phyloP scores from a whole-genome alignment of 805 yeast species.

The Maudiozyma serrabonitensis region DNA sequence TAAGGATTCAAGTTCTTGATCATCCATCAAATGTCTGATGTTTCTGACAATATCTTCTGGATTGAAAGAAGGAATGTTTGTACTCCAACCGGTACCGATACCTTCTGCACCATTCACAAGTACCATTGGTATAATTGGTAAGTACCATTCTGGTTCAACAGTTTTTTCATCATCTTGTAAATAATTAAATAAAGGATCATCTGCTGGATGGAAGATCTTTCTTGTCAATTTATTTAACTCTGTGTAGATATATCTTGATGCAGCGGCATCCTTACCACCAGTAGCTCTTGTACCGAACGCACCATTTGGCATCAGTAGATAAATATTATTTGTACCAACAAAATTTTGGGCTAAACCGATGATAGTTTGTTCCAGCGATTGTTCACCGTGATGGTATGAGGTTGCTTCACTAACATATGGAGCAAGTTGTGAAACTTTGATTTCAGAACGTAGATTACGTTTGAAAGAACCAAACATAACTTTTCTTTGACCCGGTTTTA shows the following conservation, averaged over 20 bases:
- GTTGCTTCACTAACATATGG: conserved; percentile 86
- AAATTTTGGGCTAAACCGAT: conserved; percentile 92
- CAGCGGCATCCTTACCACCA: conserved; percentile 98
- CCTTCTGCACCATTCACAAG: conserved; percentile 95
- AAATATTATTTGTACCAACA: conserved; percentile 84
- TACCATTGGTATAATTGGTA: conserved; percentile 92
- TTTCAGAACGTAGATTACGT: conserved; percentile 61
- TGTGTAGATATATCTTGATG: conserved; percentile 92
- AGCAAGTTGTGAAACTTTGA: conserved; percentile 83
- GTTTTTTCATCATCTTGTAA: conserved; percentile 87
- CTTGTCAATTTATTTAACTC: conserved; percentile 69
- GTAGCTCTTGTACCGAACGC: conserved; percentile 91
- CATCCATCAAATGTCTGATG: conserved; percentile 61
- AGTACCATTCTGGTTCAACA: conserved; percentile 92
- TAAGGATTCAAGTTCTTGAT: conserved; percentile 63
- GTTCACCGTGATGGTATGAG: conserved; percentile 94
- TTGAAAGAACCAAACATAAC: conserved; percentile 82
- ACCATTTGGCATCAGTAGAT: conserved; percentile 82
- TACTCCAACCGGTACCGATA: conserved; percentile 98
- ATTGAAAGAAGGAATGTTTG: conserved; percentile 82
- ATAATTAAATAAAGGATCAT: conserved; percentile 67
- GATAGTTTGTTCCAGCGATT: conserved; percentile 77
- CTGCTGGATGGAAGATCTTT: conserved; percentile 66
- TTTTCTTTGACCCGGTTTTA: conserved; percentile 95
- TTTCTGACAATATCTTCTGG: conserved; percentile 76